phyloP scores from a whole-genome alignment of 306 rosid genomes.

The Glycine soja region DNA sequence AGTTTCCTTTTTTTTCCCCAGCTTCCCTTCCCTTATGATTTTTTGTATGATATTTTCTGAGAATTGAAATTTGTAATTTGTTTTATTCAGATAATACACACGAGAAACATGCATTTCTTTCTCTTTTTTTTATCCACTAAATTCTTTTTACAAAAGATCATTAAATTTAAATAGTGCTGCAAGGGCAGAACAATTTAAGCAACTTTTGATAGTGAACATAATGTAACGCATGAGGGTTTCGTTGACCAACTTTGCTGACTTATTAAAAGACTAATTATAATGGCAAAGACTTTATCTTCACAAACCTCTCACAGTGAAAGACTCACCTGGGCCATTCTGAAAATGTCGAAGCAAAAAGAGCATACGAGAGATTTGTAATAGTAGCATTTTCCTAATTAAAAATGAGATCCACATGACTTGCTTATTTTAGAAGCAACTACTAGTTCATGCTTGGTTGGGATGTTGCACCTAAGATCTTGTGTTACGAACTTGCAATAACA shows the following conservation, averaged over 20 bases:
- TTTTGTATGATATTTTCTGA: background rate
- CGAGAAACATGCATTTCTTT: background rate
- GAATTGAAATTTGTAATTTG: background rate
- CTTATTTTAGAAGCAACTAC: constrained; percentile 31
- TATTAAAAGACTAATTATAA: background rate
- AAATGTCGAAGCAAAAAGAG: constrained; percentile 4
- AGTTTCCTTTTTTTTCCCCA: background rate
- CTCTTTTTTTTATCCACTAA: background rate
- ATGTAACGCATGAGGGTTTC: constrained; percentile 6
- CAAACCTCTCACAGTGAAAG: background rate
- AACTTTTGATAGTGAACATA: background rate
- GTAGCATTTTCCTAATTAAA: constrained; percentile 16
- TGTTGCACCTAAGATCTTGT: constrained; percentile 34
- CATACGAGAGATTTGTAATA: background rate
- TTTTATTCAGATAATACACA: background rate
- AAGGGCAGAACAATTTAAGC: constrained; percentile 4
- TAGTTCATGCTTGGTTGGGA: constrained; percentile 21
- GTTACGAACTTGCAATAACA: constrained; percentile 36
- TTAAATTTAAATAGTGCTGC: background rate
- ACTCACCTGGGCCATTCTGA: background rate
- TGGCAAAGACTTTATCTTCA: constrained; percentile 18
- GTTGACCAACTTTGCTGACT: constrained; percentile 26
- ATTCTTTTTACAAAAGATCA: background rate
- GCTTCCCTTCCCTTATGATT: background rate
- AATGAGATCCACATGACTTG: constrained; percentile 26